Conservation (phyloP, 495 filamentous ascomycete genomes). For the Podospora pseudoanserina region DNA sequence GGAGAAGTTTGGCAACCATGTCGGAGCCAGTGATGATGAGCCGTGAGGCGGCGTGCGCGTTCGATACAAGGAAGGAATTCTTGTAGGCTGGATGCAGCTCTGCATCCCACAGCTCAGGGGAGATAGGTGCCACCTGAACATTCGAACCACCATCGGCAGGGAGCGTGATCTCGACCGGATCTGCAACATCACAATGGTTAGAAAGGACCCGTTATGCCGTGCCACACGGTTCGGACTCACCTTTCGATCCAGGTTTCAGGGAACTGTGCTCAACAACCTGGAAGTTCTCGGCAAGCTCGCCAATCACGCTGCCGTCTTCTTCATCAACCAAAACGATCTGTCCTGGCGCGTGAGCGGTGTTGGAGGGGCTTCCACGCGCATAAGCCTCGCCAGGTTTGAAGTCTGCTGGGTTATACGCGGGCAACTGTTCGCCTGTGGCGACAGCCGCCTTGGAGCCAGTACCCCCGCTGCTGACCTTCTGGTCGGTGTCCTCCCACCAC, state of each 20-base stretch:
- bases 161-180: slow-evolving; percentile 86
- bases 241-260: slow-evolving; percentile 80
- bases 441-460: slow-evolving; percentile 32
- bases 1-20: slow-evolving; percentile 71
- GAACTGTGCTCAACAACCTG: slow-evolving; percentile 69
- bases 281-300: slow-evolving; percentile 80
- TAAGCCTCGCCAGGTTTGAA: slow-evolving; percentile 80
- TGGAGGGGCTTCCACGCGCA: slow-evolving; percentile 50
- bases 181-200: slow-evolving; percentile 39
- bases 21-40: slow-evolving; percentile 84
- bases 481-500: slow-evolving; percentile 26
- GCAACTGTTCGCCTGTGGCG: slow-evolving; percentile 41
- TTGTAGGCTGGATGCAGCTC: slow-evolving; percentile 86
- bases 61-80: slow-evolving; percentile 79
- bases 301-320: slow-evolving; percentile 91
- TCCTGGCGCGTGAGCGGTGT: slow-evolving; percentile 44
- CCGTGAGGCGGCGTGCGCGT: slow-evolving; percentile 84
- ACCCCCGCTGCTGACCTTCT: slow-evolving; percentile 31
- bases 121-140: slow-evolving; percentile 71
- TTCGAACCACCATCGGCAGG: slow-evolving; percentile 66
- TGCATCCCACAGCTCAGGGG: slow-evolving; percentile 74
- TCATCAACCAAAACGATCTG: slow-evolving; percentile 94
- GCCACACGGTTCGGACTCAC: slow-evolving; percentile 44
- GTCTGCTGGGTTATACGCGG: slow-evolving; percentile 74
- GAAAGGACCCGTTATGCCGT: not conserved